Evolutionary conservation across 1,284 basidiomycete genomes (phyloP), one percentile per base, ranked within the genome.

Genomic region (Mrakiaceae sp.): DNA sequence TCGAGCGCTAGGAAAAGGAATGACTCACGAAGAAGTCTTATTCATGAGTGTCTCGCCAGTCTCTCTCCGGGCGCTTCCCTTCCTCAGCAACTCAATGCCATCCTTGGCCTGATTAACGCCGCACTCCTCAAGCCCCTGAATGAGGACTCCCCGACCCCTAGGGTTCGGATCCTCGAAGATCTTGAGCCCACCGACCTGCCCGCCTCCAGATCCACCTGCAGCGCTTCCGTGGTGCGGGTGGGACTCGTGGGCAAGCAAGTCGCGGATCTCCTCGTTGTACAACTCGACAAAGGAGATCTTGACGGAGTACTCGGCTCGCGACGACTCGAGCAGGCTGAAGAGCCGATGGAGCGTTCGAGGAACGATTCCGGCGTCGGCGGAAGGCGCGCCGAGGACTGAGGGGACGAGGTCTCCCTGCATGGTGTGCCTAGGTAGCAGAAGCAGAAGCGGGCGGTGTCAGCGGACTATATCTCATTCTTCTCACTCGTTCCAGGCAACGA

Each of bases 181-280:
- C 76, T 91, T 94, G 62, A 97, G 81, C 6, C 84, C 82, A 1
- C 71, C 73, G 11, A 10, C 78, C 79, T 16, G 69, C 58, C 58
- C 52, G 81, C 83, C 8, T 76, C 74, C 48, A 2, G 43, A 54
- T 50, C 68, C 68, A 16, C 70, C 63, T 44, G 68, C 61, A 4
- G 67, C 60, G 7, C 51, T 58, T 9, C 51, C 52, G 4, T 39
- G 87, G 83, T 43, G 85, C 79, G 48, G 84, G 74, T 69, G 89
- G 78, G 94, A 87, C 2, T 42, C 16, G 42, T 49, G 68, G 80
- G 79, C 2, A 47, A 96, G 84, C 46, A 98, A 82, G 74, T 98
- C 94, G 44, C 94, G 87, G n/a, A 98, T 83, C 74, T 98, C 95
- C 77, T 99, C 96, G 73, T 99, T 99, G 78, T 98, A 99, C n/a